Evolutionary conservation across 2,329 filamentous ascomycete species (phyloP), one percentile per base, ranked within the genome.

Genomic region (Alternaria arborescens): DNA sequence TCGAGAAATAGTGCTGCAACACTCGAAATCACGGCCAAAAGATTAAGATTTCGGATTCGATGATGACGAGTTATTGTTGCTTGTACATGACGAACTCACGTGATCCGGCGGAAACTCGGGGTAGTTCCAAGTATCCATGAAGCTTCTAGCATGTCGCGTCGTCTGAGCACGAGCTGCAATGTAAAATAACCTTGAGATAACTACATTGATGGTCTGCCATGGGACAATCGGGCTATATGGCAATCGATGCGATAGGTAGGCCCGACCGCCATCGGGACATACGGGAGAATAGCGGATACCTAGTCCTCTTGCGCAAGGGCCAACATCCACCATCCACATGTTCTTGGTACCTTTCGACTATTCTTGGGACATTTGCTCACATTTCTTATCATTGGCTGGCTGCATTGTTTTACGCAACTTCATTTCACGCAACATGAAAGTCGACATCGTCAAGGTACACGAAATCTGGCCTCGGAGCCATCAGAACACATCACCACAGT

Each of bases 141-240:
- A 12, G 3, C 1, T 14, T 16, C 12, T 32, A 32, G 8, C 32
- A 34, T 34, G 4, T 12, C 32, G 32, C 32, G 11, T 34, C 11
- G 11, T 34, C 32, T 34, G 5, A 11, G 10, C 11, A 34, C 11
- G 32, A 11, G 12, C 11, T 11, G 11, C 5, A 34, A 34, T 14
- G 0, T 5, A 5, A 34, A 11, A 11, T 0, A 14, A 11, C 12
- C 5, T 34, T 34, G 0, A 14, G 2, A 0, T 34, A 0, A 34
- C 32, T 5, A 34, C 0, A 5, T 14, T 14, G 12, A 14, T 34
- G 11, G 32, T 34, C 10, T 34, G 0, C 16, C 8, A 34, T 14
- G 32, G 32, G 32, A 14, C 0, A 14, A 14, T 34, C 32, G 32
- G 32, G 32, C 5, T 14, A 34, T 34, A 34, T 34, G 12, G 32